Evolutionary conservation across 2,329 filamentous ascomycete species (phyloP).

Genomic region (Arthrobotrys conoides): DNA sequence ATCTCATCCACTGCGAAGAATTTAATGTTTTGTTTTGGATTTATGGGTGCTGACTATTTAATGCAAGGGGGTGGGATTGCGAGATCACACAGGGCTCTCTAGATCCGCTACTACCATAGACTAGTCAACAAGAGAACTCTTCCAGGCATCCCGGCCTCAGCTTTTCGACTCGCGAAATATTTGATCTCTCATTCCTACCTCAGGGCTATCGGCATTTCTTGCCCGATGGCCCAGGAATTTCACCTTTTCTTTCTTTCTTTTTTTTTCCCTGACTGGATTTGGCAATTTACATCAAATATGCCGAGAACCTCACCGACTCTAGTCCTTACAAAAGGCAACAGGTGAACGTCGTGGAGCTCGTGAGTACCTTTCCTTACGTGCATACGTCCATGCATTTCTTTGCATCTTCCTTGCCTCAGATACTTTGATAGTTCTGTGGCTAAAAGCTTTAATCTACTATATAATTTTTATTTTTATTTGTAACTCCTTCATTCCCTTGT

Average conservation of each 20-base stretch:
- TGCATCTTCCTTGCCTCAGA: constrained; percentile 20
- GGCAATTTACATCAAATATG: constrained; percentile 16
- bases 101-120: too few relatives aligned
- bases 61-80: constrained; percentile 38
- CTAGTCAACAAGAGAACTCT: neutral
- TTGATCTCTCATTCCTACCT: constrained; percentile 3
- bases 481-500: neutral
- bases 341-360: neutral
- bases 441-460: neutral
- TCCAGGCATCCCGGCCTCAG: constrained; percentile 1
- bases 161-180: neutral
- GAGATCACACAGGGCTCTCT: neutral
- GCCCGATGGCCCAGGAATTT: neutral
- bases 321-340: constrained; percentile 35
- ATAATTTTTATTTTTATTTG: neutral
- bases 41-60: neutral
- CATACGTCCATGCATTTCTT: neutral
- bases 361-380: neutral
- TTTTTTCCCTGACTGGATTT: too few relatives aligned
- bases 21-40: constrained; percentile 25
- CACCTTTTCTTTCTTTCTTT: too few relatives aligned
- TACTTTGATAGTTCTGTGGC: constrained; percentile 41
- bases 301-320: constrained; percentile 7
- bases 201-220: neutral
- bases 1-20: constrained; percentile 19